These are phyloP conservation scores for Penicillium atrosanguineum DNA, from an alignment of 495 filamentous ascomycete genomes.

Conservation along the genomic window DNA sequence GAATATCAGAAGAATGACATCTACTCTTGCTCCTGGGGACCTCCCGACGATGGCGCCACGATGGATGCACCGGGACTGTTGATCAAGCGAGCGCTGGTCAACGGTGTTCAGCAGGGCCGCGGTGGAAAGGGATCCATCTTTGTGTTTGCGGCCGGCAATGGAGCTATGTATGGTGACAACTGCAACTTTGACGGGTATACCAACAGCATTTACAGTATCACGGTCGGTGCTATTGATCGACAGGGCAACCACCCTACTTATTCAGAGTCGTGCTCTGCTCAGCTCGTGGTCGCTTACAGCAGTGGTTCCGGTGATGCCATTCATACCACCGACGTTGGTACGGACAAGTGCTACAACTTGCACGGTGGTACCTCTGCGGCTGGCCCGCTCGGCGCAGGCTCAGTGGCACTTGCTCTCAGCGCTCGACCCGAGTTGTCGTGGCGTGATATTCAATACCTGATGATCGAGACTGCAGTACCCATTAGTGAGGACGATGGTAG, in stretches of 20 bases:
- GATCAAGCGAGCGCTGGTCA: slow-evolving; percentile 86
- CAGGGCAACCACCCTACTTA: slow-evolving; percentile 86
- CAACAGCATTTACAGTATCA: slow-evolving; percentile 98
- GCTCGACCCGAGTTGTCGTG: slow-evolving; percentile 85
- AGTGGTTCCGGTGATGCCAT: slow-evolving; percentile 86
- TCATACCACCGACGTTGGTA: slow-evolving; percentile 93
- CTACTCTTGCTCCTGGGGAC: slow-evolving; percentile 98
- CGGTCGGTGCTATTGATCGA: slow-evolving; percentile 88
- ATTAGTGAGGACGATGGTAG: slow-evolving; percentile 70
- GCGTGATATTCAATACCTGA: slow-evolving; percentile 92
- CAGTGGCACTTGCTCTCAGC: slow-evolving; percentile 87
- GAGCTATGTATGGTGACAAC: slow-evolving; percentile 83
- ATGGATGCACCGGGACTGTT: slow-evolving; percentile 94
- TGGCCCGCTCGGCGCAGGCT: slow-evolving; percentile 85
- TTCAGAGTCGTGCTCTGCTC: slow-evolving; percentile 92
- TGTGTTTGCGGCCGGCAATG: slow-evolving; percentile 96
- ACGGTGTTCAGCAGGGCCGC: slow-evolving; percentile 86
- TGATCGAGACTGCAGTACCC: slow-evolving; percentile 79
- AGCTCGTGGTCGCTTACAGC: slow-evolving; percentile 93
- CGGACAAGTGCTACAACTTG: slow-evolving; percentile 66
- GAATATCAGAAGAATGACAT: slow-evolving; percentile 89
- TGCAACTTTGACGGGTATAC: slow-evolving; percentile 99
- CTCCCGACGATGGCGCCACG: slow-evolving; percentile 83
- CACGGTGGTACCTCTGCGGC: slow-evolving; percentile 98
- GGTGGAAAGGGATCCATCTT: slow-evolving; percentile 84